Base-by-base conservation (phyloP, 2,329 filamentous ascomycete genomes). In the Chalaropsis ovoidea region DNA sequence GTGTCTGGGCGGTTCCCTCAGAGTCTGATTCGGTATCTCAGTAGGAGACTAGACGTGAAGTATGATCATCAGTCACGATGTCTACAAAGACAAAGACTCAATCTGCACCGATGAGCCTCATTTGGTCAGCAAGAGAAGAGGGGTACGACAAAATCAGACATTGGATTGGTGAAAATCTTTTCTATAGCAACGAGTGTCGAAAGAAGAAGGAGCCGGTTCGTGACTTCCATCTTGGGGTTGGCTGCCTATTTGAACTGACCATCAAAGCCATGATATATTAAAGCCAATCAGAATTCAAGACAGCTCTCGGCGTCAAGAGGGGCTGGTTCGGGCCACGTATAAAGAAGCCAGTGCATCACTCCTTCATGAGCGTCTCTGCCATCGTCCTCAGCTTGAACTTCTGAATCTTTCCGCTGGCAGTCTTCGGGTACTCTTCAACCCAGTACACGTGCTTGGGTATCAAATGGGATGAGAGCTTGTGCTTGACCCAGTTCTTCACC, bases 331-430 rank as follows among this genome's bases (percentile, higher is more conserved):
- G 8, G 5, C 35, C 35, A 10, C 8, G 5, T 39, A 39, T 39
- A 10, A 6, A 10, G 35, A 10, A 39, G 35, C 35, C 35, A 39
- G 1, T 39, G 1, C 35, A 39, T 19, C 15, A 17, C n/a, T n/a
- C 24, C 10, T n/a, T 17, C 6, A 58, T 39, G 2, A 77, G 62
- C 69, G 76, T 73, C 70, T 73, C 75, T 0, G 79, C 92, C 71
- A 81, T 77, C 17, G 91, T 87, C 72, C 84, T 82, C 71, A 97
- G 74, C 77, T 87, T 93, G 74, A 88, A 96, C 77, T 97, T 96
- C 77, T 96, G 90, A 65, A 97, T 92, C 82, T 99, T 99, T 27
- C 93, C 93, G 74, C 90, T 96, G 5, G 91, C 89, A 43, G 94
- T 99, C 81, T 96, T 96, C 22, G 93, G 93, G 73, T 89, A 95